These are phyloP conservation scores for Exophiala alcalophila DNA, from an alignment of 2,329 filamentous ascomycete species.

Conservation along the genomic window DNA sequence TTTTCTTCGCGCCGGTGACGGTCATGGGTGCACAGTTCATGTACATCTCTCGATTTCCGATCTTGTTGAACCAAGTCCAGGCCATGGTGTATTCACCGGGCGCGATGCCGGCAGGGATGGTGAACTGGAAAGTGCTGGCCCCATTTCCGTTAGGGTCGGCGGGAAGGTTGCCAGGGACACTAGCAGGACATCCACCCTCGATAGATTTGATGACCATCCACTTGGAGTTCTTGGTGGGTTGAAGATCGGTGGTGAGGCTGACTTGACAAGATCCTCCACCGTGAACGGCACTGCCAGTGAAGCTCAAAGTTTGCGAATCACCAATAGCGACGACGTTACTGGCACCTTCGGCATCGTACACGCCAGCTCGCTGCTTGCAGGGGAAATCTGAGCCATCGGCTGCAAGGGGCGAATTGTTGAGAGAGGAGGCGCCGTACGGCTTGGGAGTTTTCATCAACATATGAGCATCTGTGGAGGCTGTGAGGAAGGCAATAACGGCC, in stretches of 20 bases:
- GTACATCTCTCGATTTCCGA: conserved; percentile 95
- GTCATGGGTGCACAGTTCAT: conserved; percentile 87
- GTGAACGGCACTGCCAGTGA: conserved; percentile 73
- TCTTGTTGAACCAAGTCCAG: conserved; percentile 92
- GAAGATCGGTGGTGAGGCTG: conserved; percentile 73
- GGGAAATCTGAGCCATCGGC: conserved; percentile 68
- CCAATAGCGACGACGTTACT: conserved; percentile 64
- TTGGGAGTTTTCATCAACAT: conserved; percentile 68
- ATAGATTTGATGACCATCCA: conserved; percentile 92
- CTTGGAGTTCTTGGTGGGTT: conserved; percentile 61
- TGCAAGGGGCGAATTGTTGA: conserved; percentile 64
- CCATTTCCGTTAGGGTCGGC: conserved; percentile 45
- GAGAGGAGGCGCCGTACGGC: conserved; percentile 55
- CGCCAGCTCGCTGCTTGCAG: conserved; percentile 64
- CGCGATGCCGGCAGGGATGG: conserved; percentile 67
- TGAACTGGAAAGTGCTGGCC: conserved; percentile 64
- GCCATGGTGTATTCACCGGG: conserved; percentile 76
- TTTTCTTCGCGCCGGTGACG: conserved; percentile 54
- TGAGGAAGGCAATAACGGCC: conserved; percentile 53
- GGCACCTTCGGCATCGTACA: conserved; percentile 44
- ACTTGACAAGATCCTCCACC: conserved; percentile 93
- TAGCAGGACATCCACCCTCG: conserved; percentile 77
- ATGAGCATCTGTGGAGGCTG: conserved; percentile 65
- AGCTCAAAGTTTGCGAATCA: conserved; percentile 58
- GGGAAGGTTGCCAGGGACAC: conserved; percentile 57